Conservation (phyloP, 192 early-diverging fungal genomes). For the Neocallimastix lanati region DNA sequence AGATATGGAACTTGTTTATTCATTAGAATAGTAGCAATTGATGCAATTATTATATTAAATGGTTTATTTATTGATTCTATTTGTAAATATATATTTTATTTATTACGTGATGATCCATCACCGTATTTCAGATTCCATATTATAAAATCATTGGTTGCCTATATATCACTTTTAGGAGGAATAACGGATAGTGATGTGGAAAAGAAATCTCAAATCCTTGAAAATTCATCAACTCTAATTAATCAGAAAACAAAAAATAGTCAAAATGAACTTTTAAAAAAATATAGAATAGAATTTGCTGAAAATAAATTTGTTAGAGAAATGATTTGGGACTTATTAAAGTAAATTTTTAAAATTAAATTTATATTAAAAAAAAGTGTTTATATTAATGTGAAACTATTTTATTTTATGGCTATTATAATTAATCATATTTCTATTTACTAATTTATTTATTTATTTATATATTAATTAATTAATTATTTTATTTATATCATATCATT, state of each 20-base stretch:
- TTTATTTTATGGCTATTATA: too few relatives aligned
- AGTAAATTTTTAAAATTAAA: constrained; percentile 1
- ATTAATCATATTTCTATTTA: too few relatives aligned
- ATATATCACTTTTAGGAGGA: background rate
- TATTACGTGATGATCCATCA: constrained; percentile 43
- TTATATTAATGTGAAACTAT: too few relatives aligned
- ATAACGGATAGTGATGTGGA: constrained; percentile 3
- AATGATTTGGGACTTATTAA: background rate
- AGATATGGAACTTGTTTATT: constrained; percentile 50
- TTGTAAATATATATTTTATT: constrained; percentile 28
- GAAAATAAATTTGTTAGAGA: background rate
- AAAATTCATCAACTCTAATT: background rate
- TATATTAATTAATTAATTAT: too few relatives aligned
- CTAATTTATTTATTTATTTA: too few relatives aligned
- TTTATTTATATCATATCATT: too few relatives aligned
- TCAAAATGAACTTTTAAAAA: background rate
- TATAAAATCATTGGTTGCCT: constrained; percentile 10
- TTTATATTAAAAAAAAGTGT: too few relatives aligned
- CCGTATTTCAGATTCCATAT: constrained; percentile 38
- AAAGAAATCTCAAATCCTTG: background rate
- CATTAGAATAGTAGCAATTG: constrained; percentile 54
- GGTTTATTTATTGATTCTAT: constrained; percentile 25
- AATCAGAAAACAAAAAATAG: background rate
- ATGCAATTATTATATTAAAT: constrained; percentile 54
- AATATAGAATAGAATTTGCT: constrained; percentile 1